Evolutionary conservation across 495 filamentous ascomycete species (phyloP), one percentile per base, ranked within the genome.

Genomic region (Aspergillus diversus): DNA sequence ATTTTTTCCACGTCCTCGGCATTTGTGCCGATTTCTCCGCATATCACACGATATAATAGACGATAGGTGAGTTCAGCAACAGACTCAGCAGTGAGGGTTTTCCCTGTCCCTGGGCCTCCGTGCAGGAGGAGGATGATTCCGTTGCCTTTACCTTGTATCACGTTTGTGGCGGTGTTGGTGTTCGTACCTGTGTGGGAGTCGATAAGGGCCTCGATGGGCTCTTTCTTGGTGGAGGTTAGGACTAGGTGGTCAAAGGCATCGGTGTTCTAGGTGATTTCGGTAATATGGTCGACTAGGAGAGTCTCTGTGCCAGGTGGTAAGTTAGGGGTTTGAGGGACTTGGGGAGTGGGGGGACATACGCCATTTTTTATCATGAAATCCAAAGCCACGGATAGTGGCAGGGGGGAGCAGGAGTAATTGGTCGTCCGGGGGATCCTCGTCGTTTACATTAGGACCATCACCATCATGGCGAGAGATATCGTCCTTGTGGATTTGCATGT

Each of bases 121-220:
- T 84, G 80, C 0, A 87, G 75, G 2, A 86, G 75, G 34, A 86
- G 75, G 57, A 83, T 69, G 7, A 83, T 67, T 1, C 82, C 82
- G 17, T 78, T 74, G 3, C 80, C 79, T 70, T 77, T 73, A 4
- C 48, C 58, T 9, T 43, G 11, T 0, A 60, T 46, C 4, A 60
- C 34, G 35, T 60, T 49, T 15, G 72, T 73, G 1, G 66, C 75
- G 34, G 71, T 69, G 21, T 74, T 69, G 8, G 62, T 46, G 21
- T 57, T n/a, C n/a, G n/a, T n/a, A n/a, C n/a, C 59, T 12, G 66
- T 21, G 12, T 73, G 62, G 7, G 59, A 59, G 11, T 77, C 74
- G 48, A 85, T 79, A 13, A 88, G 78, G 7, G 84, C 77, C 55
- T 79, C 72, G 50, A 87, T 77, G 7, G 86, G 69, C 42, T 83